Evolutionary conservation across 140 eudicot genomes (phyloP).

Genomic region (Stevia rebaudiana): DNA sequence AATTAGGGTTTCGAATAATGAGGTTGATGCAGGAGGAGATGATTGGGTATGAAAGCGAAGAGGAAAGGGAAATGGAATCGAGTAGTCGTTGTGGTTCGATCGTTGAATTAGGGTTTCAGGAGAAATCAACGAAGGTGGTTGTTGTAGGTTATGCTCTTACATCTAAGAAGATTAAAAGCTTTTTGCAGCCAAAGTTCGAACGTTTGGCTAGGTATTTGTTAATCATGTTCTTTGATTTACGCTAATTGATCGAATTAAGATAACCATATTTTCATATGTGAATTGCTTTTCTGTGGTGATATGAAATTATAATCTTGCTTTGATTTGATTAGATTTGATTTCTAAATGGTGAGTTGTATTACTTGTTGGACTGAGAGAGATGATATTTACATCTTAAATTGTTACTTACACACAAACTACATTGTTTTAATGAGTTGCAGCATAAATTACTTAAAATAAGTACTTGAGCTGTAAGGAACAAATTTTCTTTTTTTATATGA

Average conservation of each 20-base stretch:
- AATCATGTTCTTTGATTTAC: neutral
- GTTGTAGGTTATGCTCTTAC: slow-evolving; percentile 97
- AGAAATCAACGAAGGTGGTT: slow-evolving; percentile 35
- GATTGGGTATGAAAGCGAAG: slow-evolving; percentile 27
- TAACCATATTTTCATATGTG: neutral
- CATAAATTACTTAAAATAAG: neutral
- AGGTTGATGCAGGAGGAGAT: slow-evolving; percentile 40
- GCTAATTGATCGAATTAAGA: neutral
- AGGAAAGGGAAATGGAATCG: slow-evolving; percentile 29
- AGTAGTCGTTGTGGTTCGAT: slow-evolving; percentile 29
- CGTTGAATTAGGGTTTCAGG: slow-evolving; percentile 29
- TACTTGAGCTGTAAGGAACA: neutral
- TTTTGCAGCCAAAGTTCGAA: slow-evolving; percentile 83
- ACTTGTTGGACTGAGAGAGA: neutral
- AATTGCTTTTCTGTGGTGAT: neutral
- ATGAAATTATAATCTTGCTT: neutral
- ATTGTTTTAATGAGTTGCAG: neutral
- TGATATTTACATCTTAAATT: neutral
- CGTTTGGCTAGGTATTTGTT: slow-evolving; percentile 69
- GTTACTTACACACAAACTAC: neutral
- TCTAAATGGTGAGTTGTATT: neutral
- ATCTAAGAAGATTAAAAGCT: slow-evolving; percentile 86
- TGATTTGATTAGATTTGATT: slow-evolving; percentile 6
- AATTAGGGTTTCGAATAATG: slow-evolving; percentile 21
- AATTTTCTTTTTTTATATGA: neutral